Evolutionary conservation across 306 rosid genomes (phyloP).

Genomic region (Inga oerstediana): DNA sequence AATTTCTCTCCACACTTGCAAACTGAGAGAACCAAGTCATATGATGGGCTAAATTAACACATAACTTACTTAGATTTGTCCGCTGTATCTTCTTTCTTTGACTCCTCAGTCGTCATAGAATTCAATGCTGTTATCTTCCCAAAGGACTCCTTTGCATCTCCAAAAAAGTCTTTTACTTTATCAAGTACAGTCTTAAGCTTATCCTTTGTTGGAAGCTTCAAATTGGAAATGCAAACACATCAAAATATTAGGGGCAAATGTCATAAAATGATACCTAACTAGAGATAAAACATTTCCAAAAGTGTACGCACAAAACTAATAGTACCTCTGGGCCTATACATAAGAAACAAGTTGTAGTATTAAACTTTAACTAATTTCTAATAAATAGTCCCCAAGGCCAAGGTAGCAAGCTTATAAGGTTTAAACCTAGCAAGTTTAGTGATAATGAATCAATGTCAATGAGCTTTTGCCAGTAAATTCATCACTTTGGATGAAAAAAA

Average conservation of each 20-base stretch:
- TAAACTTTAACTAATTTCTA: background rate
- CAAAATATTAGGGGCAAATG: conserved; percentile 22
- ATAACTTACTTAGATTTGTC: conserved; percentile 71
- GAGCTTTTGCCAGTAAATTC: background rate
- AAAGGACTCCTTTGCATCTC: conserved; percentile 89
- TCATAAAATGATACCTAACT: background rate
- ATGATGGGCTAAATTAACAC: background rate
- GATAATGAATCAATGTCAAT: background rate
- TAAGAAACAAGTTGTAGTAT: too few species aligned
- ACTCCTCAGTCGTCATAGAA: conserved; percentile 44
- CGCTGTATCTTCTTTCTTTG: conserved; percentile 46
- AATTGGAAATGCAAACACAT: conserved; percentile 32
- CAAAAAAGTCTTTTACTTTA: conserved; percentile 83
- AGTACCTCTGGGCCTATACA: background rate
- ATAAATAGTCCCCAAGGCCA: background rate
- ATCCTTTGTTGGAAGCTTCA: conserved; percentile 88
- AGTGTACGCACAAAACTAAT: background rate
- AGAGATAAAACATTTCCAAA: conserved; percentile 26
- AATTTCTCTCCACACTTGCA: background rate
- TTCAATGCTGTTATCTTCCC: conserved; percentile 67
- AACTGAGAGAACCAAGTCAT: conserved; percentile 13
- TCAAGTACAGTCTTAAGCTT: conserved; percentile 78
- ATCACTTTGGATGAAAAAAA: background rate
- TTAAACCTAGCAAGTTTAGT: background rate
- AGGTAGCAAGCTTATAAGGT: background rate